phyloP scores from a whole-genome alignment of 1,284 basidiomycete genomes.

The Sporisorium iseilematis-ciliati region DNA sequence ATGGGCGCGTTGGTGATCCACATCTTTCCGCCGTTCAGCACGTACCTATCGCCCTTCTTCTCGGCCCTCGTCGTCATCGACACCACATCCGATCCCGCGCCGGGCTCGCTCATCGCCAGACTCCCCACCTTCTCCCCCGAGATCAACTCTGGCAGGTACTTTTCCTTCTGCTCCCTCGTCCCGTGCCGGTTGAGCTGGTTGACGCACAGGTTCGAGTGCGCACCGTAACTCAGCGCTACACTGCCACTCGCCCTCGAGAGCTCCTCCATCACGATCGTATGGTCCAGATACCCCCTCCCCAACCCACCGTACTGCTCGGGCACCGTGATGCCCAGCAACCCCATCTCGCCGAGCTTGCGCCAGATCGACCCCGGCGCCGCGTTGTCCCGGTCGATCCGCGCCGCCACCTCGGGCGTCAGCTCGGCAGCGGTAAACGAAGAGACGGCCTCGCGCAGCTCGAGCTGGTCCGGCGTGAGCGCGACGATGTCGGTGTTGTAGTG shows the following conservation, averaged over 20 bases:
- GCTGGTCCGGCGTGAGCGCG: slow-evolving; percentile 49
- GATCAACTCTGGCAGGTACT: slow-evolving; percentile 87
- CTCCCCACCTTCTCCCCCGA: slow-evolving; percentile 86
- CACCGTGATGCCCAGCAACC: slow-evolving; percentile 60
- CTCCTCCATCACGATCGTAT: slow-evolving; percentile 71
- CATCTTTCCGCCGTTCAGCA: slow-evolving; percentile 89
- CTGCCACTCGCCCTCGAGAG: slow-evolving; percentile 89
- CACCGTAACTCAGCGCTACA: slow-evolving; percentile 90
- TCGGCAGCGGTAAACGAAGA: slow-evolving; percentile 46
- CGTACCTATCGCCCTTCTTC: slow-evolving; percentile 80
- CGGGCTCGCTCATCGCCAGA: slow-evolving; percentile 93
- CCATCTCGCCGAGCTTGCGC: slow-evolving; percentile 63
- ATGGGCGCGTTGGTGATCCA: slow-evolving; percentile 97
- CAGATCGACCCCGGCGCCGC: slow-evolving; percentile 56
- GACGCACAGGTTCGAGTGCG: slow-evolving; percentile 74
- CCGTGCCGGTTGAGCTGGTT: slow-evolving; percentile 86
- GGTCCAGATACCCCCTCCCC: slow-evolving; percentile 60
- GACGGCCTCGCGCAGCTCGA: slow-evolving; percentile 57
- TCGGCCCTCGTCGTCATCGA: slow-evolving; percentile 86
- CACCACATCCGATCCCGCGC: slow-evolving; percentile 90
- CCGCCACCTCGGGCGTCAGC: slow-evolving; percentile 42
- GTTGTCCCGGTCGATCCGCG: slow-evolving; percentile 54
- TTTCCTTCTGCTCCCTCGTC: slow-evolving; percentile 84
- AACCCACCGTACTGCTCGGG: slow-evolving; percentile 59
- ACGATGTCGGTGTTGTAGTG: slow-evolving; percentile 56